Evolutionary conservation across 306 rosid genomes (phyloP).

Genomic region (Corylus americana): DNA sequence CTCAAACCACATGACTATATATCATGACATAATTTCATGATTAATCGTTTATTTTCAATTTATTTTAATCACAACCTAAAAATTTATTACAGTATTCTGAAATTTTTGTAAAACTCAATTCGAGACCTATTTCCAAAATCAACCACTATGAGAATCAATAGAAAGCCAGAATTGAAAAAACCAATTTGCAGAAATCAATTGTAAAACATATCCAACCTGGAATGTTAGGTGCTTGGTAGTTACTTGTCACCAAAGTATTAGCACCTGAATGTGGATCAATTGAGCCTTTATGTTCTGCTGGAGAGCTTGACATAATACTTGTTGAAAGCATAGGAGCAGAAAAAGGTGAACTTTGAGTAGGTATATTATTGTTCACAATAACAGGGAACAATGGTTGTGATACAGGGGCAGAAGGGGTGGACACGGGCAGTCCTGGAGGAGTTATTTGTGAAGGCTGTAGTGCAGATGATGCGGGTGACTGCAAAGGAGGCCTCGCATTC

Average conservation of each 20-base stretch:
- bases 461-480: slow-evolving; percentile 53
- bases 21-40: not conserved
- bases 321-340: slow-evolving; percentile 58
- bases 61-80: not conserved
- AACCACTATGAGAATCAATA: not conserved
- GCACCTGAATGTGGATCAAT: slow-evolving; percentile 54
- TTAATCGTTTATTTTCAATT: not conserved
- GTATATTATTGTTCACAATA: slow-evolving; percentile 62
- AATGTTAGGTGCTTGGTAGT: slow-evolving; percentile 45
- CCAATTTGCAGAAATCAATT: not conserved
- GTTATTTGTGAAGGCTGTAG: slow-evolving; percentile 58
- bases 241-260: slow-evolving; percentile 43
- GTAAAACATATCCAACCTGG: slow-evolving; percentile 47
- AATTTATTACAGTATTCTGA: not conserved
- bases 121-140: not conserved
- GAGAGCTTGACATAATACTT: slow-evolving; percentile 48
- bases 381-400: slow-evolving; percentile 99
- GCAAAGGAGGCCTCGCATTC: slow-evolving; percentile 67
- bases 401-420: slow-evolving; percentile 58
- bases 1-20: not conserved
- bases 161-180: not conserved
- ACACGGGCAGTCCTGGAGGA: slow-evolving; percentile 81
- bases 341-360: slow-evolving; percentile 67
- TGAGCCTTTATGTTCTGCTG: slow-evolving; percentile 45
- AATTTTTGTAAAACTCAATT: not conserved